A percentile compares a stretch with the other conserved stretches of the same genome.
phyloP scores from a whole-genome alignment of 176 grass and related monocot species.

The Ampelocalamus luodianensis region DNA sequence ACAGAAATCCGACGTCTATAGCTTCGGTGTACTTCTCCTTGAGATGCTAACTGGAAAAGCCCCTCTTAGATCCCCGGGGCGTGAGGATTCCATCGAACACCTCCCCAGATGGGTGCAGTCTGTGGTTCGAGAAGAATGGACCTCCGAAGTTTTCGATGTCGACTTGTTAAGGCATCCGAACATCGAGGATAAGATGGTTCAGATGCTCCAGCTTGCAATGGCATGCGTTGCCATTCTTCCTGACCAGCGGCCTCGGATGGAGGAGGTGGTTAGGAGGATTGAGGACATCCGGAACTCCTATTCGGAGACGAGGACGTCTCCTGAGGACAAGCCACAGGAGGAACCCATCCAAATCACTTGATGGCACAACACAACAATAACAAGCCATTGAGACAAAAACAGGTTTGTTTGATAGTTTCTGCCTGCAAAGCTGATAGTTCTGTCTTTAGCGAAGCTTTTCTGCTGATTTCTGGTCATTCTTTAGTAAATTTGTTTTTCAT shows the following conservation, averaged over 20 bases:
- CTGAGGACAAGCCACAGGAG: conserved; percentile 42
- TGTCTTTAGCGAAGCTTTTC: conserved; percentile 23
- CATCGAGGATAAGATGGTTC: conserved; percentile 93
- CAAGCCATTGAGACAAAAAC: conserved; percentile 3
- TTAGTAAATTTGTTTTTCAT: neutral
- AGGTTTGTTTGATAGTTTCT: conserved; percentile 19
- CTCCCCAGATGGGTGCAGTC: conserved; percentile 94
- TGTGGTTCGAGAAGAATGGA: conserved; percentile 94
- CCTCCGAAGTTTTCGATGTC: conserved; percentile 93
- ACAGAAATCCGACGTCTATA: conserved; percentile 90
- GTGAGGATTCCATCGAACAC: conserved; percentile 67
- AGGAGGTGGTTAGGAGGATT: conserved; percentile 73
- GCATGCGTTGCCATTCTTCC: conserved; percentile 70
- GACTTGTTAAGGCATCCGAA: conserved; percentile 72
- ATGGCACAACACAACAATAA: neutral
- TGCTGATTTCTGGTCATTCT: conserved; percentile 41
- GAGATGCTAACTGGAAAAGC: conserved; percentile 89
- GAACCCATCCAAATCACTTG: conserved; percentile 21
- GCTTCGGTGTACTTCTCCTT: conserved; percentile 84
- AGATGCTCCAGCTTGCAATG: conserved; percentile 89
- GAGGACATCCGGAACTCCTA: conserved; percentile 60
- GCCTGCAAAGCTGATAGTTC: conserved; percentile 1
- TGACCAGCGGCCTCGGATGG: conserved; percentile 68
- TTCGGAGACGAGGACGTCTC: conserved; percentile 38
- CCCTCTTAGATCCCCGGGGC: conserved; percentile 60